Base-by-base conservation (phyloP, 1,284 basidiomycete genomes). In the Apiotrichum laibachii region DNA sequence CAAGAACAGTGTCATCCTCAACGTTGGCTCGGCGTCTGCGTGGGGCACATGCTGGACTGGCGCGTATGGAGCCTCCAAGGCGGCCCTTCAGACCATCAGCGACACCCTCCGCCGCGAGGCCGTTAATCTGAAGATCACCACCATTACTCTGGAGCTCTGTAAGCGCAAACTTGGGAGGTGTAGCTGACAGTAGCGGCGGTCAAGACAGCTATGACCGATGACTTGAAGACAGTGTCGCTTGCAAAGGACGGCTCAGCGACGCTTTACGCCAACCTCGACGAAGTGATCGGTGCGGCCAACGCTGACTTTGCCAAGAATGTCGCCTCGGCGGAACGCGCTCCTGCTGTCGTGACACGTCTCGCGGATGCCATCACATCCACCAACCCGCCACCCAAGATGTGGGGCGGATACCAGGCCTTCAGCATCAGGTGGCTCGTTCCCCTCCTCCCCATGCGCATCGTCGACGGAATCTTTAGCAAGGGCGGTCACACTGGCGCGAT, bases 21-120 rank as follows among this genome's bases (percentile, higher is more conserved):
- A 70, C 40, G 56, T 69, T 40, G 66, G 65, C 9, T 61, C 53
- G 44, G 58, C 57, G 9, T 53, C 56, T 4, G 18, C 47, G 5
- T 42, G 50, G 18, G 58, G 58, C 21, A 16, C 47, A 13, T 62
- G 66, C 6, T 68, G 55, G 55, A 46, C 62, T 16, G 61, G 34
- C 11, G 55, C 53, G 10, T 70, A 66, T 48, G 55, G 39, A 12
- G 35, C 33, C 10, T 44, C 47, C 51, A 53, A 53, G 42, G 63
- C 63, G 5, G 63, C 63, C 1, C 6, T 67, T 13, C 57, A 60
- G 19, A 19, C 19, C 2, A 13, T 66, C 9, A 54, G 55, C 12
- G 57, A 64, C 45, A 34, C 45, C 0, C 44, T 69, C 59, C 26
- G 62, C 16, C 39, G 47, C 19, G 67, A 69, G 53, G 49, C 66